Base-by-base conservation (phyloP, 2,329 filamentous ascomycete species). In the Cercospora brassicicola region DNA sequence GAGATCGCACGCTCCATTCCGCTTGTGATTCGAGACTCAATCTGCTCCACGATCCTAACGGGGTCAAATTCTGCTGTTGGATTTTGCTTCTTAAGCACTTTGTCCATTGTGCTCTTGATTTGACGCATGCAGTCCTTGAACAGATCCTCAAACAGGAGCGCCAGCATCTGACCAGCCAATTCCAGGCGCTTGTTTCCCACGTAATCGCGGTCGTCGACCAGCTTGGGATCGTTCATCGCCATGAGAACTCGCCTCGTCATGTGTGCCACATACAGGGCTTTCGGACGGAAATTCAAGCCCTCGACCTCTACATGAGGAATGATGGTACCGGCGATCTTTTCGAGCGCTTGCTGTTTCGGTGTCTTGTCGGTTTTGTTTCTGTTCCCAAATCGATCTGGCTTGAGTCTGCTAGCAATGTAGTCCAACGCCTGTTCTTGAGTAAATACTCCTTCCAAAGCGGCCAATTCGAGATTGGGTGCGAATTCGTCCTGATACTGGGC, bases 211-310 rank as follows among this genome's bases (percentile, higher is more conserved):
- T 99, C 95, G 74, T 99, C 95, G 1, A 99, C 93, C 63, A 98
- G 84, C 66, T 91, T 93, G 1, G 91, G 88, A 76, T 99, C 92
- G 68, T 95, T 91, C 76, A 93, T 90, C 1, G 94, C 94, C 91
- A 98, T 97, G 59, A 99, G 82, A 3, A 98, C 94, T 79, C 94
- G 88, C n/a, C 95, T 90, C 30, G 93, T 92, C 95, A 99, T 99
- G 83, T 97, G 92, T 59, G 94, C 94, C 65, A 99, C 89, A 76
- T 98, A 99, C 8, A 98, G 87, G 23, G 94, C 94, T 78, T 99
- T 99, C n/a, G 94, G 94, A 65, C 95, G 90, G 79, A 98, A 98
- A 77, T 99, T 94, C 73, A 97, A 87, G 56, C 92, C 92, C 73
- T 92, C 88, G 42, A 99, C 94, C 4, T 93, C 91, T 31, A 99